phyloP scores from a whole-genome alignment of 225 moss, liverwort and hornwort genomes.

The Rhytidiadelphus loreus region DNA sequence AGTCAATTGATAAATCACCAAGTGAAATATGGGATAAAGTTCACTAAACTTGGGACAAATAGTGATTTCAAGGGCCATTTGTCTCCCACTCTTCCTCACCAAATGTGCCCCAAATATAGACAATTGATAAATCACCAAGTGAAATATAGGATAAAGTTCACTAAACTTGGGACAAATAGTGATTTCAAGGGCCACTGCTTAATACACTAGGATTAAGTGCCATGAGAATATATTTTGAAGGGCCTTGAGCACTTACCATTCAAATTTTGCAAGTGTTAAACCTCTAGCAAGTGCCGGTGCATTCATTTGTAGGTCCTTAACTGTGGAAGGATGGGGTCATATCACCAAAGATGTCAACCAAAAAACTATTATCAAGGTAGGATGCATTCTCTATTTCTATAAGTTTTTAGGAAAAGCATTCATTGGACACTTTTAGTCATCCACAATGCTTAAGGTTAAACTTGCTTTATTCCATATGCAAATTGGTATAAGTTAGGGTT shows the following conservation, averaged over 20 bases:
- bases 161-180: not conserved
- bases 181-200: not conserved
- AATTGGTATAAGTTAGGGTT: not conserved
- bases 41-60: not conserved
- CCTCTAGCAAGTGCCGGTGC: rapidly evolving
- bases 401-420: not conserved
- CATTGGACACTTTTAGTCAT: not conserved
- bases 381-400: not conserved
- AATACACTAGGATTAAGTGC: rapidly evolving
- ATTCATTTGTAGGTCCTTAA: not conserved
- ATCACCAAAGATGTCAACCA: not conserved
- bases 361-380: not conserved
- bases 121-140: not conserved
- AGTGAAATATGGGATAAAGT: not conserved
- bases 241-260: not conserved
- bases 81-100: too few relatives aligned
- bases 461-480: not conserved
- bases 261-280: not conserved
- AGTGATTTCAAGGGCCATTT: not conserved
- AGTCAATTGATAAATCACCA: not conserved
- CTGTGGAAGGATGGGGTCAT: rapidly evolving
- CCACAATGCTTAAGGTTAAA: not conserved
- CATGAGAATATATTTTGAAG: not conserved
- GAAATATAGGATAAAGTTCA: not conserved
- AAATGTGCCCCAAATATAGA: not conserved